These are phyloP conservation scores for Pseudogymnoascus sp. DNA, from an alignment of 2,329 filamentous ascomycete genomes.

Conservation along the genomic window DNA sequence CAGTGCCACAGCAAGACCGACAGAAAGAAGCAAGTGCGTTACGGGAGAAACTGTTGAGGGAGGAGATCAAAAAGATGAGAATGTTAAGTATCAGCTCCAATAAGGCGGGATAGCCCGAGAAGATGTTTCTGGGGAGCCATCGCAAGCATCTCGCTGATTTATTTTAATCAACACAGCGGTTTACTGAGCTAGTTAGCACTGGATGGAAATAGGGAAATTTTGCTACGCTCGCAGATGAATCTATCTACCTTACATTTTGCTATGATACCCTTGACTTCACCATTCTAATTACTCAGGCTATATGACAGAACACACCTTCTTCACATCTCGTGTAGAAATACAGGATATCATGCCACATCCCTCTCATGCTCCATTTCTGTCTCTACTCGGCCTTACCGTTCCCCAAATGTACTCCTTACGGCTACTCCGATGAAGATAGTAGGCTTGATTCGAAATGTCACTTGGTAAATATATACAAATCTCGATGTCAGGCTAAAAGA, in stretches of 20 bases:
- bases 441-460: neutral
- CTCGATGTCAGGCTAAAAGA: too few species aligned
- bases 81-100: constrained; percentile 35
- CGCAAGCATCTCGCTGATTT: neutral
- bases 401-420: neutral
- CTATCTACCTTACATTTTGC: neutral
- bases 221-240: neutral
- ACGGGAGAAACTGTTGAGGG: constrained; percentile 42
- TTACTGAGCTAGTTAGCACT: neutral
- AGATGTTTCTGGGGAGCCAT: neutral
- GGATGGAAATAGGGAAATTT: neutral
- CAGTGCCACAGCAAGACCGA: constrained; percentile 24
- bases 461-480: neutral
- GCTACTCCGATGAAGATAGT: neutral
- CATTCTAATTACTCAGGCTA: neutral
- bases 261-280: neutral
- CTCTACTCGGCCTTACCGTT: neutral
- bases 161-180: neutral
- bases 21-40: constrained; percentile 37
- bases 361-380: neutral
- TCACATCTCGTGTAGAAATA: neutral
- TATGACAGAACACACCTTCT: neutral
- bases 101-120: neutral
- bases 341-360: neutral
- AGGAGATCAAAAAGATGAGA: constrained; percentile 48